Evolutionary conservation across 345 rosid genomes (phyloP).

Genomic region (Moringa oleifera): DNA sequence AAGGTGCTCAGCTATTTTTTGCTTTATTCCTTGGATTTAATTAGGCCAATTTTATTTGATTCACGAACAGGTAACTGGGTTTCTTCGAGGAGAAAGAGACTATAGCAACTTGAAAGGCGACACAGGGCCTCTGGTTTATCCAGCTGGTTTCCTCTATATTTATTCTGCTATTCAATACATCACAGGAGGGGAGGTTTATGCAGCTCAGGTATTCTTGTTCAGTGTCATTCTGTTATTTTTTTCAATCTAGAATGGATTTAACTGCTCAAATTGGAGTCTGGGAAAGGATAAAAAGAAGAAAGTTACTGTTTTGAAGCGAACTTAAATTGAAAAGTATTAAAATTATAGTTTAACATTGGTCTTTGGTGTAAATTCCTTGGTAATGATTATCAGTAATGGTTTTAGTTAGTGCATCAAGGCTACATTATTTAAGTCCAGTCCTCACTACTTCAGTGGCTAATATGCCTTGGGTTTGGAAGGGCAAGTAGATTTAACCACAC

Average conservation of each 20-base stretch:
- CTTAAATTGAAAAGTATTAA: neutral
- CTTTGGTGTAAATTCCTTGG: too few relatives aligned
- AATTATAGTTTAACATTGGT: too few relatives aligned
- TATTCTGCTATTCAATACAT: slow-evolving; percentile 70
- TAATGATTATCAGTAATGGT: too few relatives aligned
- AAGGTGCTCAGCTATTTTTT: neutral
- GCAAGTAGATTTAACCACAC: neutral
- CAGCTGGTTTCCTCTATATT: slow-evolving; percentile 89
- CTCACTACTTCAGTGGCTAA: too few relatives aligned
- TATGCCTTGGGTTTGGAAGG: neutral
- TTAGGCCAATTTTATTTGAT: slow-evolving; percentile 8
- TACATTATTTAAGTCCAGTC: neutral
- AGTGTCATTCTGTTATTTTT: neutral
- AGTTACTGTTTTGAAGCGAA: neutral
- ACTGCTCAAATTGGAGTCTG: neutral
- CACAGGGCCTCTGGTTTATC: slow-evolving; percentile 93
- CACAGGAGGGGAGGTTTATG: slow-evolving; percentile 66
- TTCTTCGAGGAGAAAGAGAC: slow-evolving; percentile 88
- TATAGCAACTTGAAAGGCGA: slow-evolving; percentile 84
- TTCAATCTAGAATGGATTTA: too few relatives aligned
- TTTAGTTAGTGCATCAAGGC: neutral
- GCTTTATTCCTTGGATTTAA: neutral
- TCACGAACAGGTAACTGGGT: slow-evolving; percentile 65
- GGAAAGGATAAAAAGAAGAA: neutral
- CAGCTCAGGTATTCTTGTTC: slow-evolving; percentile 59